A percentile compares a stretch with the other conserved stretches of the same genome.
phyloP scores from a whole-genome alignment of 1,139 yeast species.

The Arxiozyma heterogenica region DNA sequence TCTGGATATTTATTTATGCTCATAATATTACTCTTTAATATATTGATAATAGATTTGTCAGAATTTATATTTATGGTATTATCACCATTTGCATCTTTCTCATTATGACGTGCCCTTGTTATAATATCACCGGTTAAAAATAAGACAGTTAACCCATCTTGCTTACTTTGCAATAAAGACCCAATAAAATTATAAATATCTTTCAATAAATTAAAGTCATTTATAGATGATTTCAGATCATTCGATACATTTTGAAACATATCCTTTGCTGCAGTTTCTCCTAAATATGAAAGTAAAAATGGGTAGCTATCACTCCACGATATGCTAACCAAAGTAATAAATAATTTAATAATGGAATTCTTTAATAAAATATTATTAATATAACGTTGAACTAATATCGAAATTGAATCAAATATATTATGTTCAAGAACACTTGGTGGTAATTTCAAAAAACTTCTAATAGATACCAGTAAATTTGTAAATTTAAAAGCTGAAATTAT shows the following conservation, averaged over 20 bases:
- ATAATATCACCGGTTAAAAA: slow-evolving; percentile 64
- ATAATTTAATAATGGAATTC: slow-evolving; percentile 44
- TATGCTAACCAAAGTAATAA: slow-evolving; percentile 55
- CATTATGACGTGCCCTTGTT: slow-evolving; percentile 6
- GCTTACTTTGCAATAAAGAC: slow-evolving; percentile 67
- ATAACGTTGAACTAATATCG: slow-evolving; percentile 53
- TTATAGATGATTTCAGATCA: slow-evolving; percentile 54
- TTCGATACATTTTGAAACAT: slow-evolving; percentile 50
- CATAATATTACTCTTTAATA: slow-evolving; percentile 51
- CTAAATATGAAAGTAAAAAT: slow-evolving; percentile 73
- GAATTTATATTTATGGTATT: background rate
- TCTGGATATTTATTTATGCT: slow-evolving; percentile 48
- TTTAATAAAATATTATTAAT: slow-evolving; percentile 42
- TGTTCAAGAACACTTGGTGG: slow-evolving; percentile 60
- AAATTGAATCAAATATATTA: slow-evolving; percentile 46
- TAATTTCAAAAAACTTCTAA: slow-evolving; percentile 43
- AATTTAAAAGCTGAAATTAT: slow-evolving; percentile 34
- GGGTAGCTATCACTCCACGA: slow-evolving; percentile 57
- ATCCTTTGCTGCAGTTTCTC: slow-evolving; percentile 50
- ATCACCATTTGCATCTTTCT: slow-evolving; percentile 5
- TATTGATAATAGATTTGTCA: slow-evolving; percentile 39
- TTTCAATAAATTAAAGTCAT: slow-evolving; percentile 47
- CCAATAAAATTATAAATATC: slow-evolving; percentile 63
- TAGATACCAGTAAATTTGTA: slow-evolving; percentile 40
- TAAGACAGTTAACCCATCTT: slow-evolving; percentile 76